A percentile compares a stretch with the other conserved stretches of the same genome.
Evolutionary conservation across 108 stramenopile species (phyloP).

Genomic region (Cyclotella kingstonii): DNA sequence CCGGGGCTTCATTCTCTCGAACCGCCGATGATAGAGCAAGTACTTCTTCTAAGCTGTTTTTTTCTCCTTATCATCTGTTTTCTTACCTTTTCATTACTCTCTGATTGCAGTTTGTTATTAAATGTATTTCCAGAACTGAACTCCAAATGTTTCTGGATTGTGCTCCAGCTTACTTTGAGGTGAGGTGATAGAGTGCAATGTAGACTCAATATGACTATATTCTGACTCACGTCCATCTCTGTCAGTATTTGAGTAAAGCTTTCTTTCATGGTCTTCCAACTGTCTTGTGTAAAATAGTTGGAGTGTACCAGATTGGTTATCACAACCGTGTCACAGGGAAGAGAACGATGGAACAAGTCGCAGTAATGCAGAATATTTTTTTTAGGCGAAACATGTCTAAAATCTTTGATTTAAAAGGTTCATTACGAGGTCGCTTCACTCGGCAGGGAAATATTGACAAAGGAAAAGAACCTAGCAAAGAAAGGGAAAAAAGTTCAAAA

Average conservation of each 20-base stretch:
- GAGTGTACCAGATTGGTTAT: slow-evolving; percentile 96
- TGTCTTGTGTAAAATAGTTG: slow-evolving; percentile 95
- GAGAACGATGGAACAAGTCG: slow-evolving; percentile 93
- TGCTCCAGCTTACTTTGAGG: slow-evolving; percentile 95
- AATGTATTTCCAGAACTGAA: slow-evolving; percentile 92
- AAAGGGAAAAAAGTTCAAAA: background rate
- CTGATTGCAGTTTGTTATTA: slow-evolving; percentile 93
- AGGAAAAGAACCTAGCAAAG: slow-evolving; percentile 23
- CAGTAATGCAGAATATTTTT: slow-evolving; percentile 90
- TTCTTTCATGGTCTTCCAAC: slow-evolving; percentile 94
- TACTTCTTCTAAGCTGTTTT: slow-evolving; percentile 17
- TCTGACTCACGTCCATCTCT: background rate
- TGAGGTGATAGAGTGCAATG: background rate
- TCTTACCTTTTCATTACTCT: slow-evolving; percentile 14
- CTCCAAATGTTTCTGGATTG: slow-evolving; percentile 98
- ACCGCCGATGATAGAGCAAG: slow-evolving; percentile 87
- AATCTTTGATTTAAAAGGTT: slow-evolving; percentile 95
- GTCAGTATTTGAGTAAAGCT: slow-evolving; percentile 84
- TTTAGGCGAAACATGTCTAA: slow-evolving; percentile 86
- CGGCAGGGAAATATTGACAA: slow-evolving; percentile 51
- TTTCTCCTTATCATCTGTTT: slow-evolving; percentile 39
- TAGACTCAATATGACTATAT: too few relatives aligned
- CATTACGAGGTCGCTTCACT: slow-evolving; percentile 89
- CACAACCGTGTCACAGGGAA: slow-evolving; percentile 94
- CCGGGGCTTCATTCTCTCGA: slow-evolving; percentile 82